Conservation (phyloP, 2,329 filamentous ascomycete genomes). For the Monilinia aucupariae region DNA sequence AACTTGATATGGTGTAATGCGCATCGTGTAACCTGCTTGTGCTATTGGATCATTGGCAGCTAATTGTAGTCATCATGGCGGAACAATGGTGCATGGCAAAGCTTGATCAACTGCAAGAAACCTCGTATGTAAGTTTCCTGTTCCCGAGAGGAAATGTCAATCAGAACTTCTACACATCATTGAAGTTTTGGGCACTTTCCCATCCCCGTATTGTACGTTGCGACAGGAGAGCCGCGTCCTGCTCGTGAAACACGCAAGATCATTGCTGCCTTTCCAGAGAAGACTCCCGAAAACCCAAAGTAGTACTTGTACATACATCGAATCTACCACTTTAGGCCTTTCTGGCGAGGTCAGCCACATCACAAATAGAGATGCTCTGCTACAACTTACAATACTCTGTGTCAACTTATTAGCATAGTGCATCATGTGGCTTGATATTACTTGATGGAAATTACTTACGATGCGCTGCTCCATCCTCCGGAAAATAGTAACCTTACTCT, state of each 20-base stretch:
- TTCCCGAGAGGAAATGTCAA: not conserved
- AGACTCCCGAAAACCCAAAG: not conserved
- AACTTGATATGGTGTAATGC: conserved; percentile 1
- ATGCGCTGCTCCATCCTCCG: not conserved
- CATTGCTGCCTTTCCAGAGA: not conserved
- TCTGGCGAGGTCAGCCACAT: not conserved
- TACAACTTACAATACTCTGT: not conserved
- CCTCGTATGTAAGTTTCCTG: not conserved
- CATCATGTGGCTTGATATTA: conserved; percentile 10
- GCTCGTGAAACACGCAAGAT: not conserved
- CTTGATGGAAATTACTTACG: not conserved
- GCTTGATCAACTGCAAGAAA: not conserved
- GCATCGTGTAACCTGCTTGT: not conserved
- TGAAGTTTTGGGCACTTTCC: not conserved
- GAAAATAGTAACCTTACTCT: not conserved
- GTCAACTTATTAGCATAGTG: not conserved
- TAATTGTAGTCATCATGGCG: not conserved
- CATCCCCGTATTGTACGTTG: not conserved
- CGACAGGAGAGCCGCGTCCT: not conserved
- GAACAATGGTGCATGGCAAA: not conserved
- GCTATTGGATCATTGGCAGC: not conserved
- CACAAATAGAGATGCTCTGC: not conserved
- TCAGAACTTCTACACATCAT: not conserved
- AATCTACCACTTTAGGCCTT: not conserved
- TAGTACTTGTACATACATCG: not conserved